Conservation (phyloP, 768 basidiomycete genomes). For the Macrolepiota albuminosa region DNA sequence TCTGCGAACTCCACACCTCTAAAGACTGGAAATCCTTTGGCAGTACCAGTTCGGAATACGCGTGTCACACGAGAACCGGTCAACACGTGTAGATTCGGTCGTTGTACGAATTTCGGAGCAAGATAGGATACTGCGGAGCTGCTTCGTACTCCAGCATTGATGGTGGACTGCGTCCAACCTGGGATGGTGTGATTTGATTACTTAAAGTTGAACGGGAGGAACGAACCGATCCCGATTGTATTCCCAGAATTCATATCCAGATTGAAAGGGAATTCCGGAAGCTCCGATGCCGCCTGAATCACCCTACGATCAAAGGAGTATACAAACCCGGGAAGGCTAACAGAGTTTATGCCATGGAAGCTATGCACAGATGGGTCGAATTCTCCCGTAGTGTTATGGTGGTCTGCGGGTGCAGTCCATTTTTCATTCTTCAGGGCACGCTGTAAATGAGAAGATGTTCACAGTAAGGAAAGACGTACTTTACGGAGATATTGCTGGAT, state of each 20-base stretch:
- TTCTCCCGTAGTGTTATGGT: slow-evolving; percentile 20
- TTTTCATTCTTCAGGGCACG: slow-evolving; percentile 18
- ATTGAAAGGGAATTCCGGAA: slow-evolving; percentile 23
- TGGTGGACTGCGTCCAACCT: slow-evolving; percentile 24
- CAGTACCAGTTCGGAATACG: slow-evolving; percentile 14
- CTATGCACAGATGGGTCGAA: slow-evolving; percentile 12
- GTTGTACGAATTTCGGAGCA: slow-evolving; percentile 8
- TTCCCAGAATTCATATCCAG: slow-evolving; percentile 23
- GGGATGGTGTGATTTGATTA: not conserved
- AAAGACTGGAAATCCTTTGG: slow-evolving; percentile 16
- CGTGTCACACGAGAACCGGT: slow-evolving; percentile 19
- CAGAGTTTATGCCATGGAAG: slow-evolving; percentile 22
- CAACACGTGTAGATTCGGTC: slow-evolving; percentile 22
- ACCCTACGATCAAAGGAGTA: slow-evolving; percentile 22
- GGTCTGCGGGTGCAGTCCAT: slow-evolving; percentile 24
- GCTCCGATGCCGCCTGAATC: slow-evolving; percentile 21
- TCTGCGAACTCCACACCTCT: slow-evolving; percentile 19
- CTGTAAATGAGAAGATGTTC: not conserved
- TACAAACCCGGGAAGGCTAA: slow-evolving; percentile 23
- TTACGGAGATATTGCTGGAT: slow-evolving; percentile 23
- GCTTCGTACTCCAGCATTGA: slow-evolving; percentile 19
- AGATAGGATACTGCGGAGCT: slow-evolving; percentile 25
- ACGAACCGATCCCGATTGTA: slow-evolving; percentile 19
- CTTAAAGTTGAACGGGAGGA: not conserved
- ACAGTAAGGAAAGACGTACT: slow-evolving; percentile 7